Evolutionary conservation across 352 stramenopile species (phyloP).

Genomic region (Saprolegnia diclina): DNA sequence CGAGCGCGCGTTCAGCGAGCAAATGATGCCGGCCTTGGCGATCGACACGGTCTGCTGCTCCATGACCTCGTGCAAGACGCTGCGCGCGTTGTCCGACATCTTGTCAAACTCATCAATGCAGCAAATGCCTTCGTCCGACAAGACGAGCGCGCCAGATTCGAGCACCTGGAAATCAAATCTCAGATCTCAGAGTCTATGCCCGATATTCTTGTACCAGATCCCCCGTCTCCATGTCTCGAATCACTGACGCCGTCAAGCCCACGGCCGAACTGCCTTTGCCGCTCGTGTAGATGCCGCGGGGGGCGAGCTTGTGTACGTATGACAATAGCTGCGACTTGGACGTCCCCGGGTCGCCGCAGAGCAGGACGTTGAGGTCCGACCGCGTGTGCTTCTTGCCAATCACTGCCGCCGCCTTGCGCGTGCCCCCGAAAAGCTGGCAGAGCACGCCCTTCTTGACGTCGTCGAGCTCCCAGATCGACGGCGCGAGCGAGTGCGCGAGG

Average conservation of each 20-base stretch:
- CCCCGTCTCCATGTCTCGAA: conserved; percentile 95
- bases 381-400: conserved; percentile 62
- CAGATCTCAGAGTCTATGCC: too few species aligned
- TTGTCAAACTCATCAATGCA: conserved; percentile 99
- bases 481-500: conserved; percentile 68
- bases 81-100: conserved; percentile 96
- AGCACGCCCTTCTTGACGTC: conserved; percentile 99
- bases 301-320: conserved; percentile 95
- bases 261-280: conserved; percentile 97
- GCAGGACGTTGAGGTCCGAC: conserved; percentile 97
- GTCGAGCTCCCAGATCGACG: conserved; percentile 93
- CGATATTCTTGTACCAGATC: conserved; percentile 73
- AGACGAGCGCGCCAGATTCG: conserved; percentile 94
- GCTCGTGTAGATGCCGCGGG: conserved; percentile 98
- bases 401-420: conserved; percentile 63
- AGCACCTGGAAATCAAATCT: too few species aligned
- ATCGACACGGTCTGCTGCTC: conserved; percentile 98
- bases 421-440: conserved; percentile 98
- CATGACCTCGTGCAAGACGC: conserved; percentile 99
- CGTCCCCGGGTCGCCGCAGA: conserved; percentile 97
- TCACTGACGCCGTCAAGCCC: conserved; percentile 96
- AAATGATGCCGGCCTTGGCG: conserved; percentile 98
- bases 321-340: conserved; percentile 98
- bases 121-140: conserved; percentile 97
- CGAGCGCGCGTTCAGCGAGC: conserved; percentile 96